These are phyloP conservation scores for Spirogloea muscicola DNA, from an alignment of 139 green algal genomes.

Conservation along the genomic window DNA sequence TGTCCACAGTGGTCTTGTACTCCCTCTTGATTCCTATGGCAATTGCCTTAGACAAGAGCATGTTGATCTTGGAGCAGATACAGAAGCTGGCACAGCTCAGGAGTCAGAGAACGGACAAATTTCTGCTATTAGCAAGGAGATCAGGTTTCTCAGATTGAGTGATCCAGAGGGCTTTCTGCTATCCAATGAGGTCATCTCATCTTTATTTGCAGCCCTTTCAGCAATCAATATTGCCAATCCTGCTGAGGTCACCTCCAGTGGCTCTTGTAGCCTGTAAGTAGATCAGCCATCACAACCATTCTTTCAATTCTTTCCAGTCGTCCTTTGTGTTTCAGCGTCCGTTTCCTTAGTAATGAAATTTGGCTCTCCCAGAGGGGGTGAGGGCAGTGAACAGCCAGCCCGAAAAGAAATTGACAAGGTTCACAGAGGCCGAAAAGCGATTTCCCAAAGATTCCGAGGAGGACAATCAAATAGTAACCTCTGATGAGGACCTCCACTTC, in stretches of 20 bases:
- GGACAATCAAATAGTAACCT: too few relatives aligned
- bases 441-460: too few relatives aligned
- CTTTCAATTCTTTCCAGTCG: neutral
- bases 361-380: too few relatives aligned
- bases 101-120: neutral
- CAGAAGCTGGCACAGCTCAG: neutral
- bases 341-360: too few relatives aligned
- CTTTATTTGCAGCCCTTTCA: constrained; percentile 16
- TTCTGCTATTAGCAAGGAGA: neutral
- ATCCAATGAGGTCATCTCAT: constrained; percentile 38
- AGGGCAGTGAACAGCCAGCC: too few relatives aligned
- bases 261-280: neutral
- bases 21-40: neutral
- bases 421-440: too few relatives aligned
- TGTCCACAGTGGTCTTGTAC: neutral
- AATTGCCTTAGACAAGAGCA: neutral
- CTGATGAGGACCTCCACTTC: too few relatives aligned
- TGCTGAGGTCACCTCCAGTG: neutral
- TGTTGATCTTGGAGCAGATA: neutral
- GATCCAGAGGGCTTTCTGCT: constrained; percentile 45
- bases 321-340: too few relatives aligned
- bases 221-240: neutral
- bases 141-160: neutral
- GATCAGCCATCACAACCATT: neutral
- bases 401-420: too few relatives aligned